Base-by-base conservation (phyloP, 78 protist genomes). In the Paratrimastix pyriformis region DNA sequence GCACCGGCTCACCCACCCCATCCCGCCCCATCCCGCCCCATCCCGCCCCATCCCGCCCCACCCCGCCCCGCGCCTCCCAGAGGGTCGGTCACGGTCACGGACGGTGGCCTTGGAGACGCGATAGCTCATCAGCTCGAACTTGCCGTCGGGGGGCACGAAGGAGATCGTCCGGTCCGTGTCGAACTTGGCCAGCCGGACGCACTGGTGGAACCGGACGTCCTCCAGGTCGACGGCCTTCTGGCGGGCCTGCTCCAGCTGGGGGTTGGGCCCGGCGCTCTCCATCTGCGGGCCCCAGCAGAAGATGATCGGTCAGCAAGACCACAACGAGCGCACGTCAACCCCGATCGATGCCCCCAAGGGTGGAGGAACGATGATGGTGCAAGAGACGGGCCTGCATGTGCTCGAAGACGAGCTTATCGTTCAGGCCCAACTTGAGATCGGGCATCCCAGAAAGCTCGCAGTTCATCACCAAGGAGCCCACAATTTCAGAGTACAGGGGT, bases 111-210 rank as follows among this genome's bases (percentile, higher is more conserved):
- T 87, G 65, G 78, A 78, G 33, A 97, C 86, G 29, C 98, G 89
- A 72, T 97, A 97, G 2, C 87, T 54, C 99, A 97, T 95, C 48
- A 97, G 87, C 54, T 97, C 98, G 65, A 97, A 97, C 72, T 88
- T 95, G 39, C 98, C 99, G 52, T 93, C 98, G 6, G 99, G 98
- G 43, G 99, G 99, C 55, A 93, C 85, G 84, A 97, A 97, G 30
- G 95, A 88, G 76, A 97, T 95, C 33, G 98, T 91, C 29, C 97
- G 74, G 72, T 95, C 97, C 68, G 72, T 86, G 62, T 94, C 98
- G 79, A 96, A 94, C 39, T 91, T 82, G 0, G 90, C 74, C 46
- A 96, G 72, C 35, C 92, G 90, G 35, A 96, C 99, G 62, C 99
- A 94, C 76, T 94, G 99, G 62, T 96, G 99, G 81, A 96, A 96